Conservation (phyloP, 306 rosid species). For the Clitoria ternatea region DNA sequence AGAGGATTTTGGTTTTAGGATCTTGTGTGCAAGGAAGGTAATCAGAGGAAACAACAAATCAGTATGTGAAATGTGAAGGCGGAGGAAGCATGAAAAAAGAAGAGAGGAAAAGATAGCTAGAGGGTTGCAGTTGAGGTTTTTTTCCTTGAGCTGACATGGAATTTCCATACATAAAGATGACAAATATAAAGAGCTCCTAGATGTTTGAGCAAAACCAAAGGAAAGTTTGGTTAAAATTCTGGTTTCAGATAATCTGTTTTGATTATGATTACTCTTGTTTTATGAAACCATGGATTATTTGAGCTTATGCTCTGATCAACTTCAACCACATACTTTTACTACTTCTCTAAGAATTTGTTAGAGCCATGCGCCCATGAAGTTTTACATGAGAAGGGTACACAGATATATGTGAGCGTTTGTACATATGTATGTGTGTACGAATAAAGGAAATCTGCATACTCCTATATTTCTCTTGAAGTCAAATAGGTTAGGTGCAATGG, state of each 20-base stretch:
- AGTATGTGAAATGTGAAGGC: no score
- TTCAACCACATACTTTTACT: neutral
- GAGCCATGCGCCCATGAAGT: neutral
- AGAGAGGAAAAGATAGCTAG: neutral
- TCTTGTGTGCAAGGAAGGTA: no score
- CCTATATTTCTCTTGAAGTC: no score
- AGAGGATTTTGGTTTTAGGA: no score
- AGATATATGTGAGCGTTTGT: neutral
- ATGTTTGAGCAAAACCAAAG: neutral
- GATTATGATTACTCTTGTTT: neutral
- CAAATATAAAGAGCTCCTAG: neutral
- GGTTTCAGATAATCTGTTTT: neutral
- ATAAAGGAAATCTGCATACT: no score
- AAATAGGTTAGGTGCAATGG: no score
- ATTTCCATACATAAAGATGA: neutral
- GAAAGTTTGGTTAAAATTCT: neutral
- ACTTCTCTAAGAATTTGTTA: neutral
- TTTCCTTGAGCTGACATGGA: neutral
- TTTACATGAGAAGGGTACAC: neutral
- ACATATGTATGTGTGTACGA: neutral
- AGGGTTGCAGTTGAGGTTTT: neutral
- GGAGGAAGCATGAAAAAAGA: neutral
- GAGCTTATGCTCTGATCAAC: neutral
- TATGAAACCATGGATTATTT: neutral
- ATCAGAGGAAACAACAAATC: no score